These are phyloP conservation scores for Morella rubra DNA, from an alignment of 306 rosid genomes.

Conservation along the genomic window DNA sequence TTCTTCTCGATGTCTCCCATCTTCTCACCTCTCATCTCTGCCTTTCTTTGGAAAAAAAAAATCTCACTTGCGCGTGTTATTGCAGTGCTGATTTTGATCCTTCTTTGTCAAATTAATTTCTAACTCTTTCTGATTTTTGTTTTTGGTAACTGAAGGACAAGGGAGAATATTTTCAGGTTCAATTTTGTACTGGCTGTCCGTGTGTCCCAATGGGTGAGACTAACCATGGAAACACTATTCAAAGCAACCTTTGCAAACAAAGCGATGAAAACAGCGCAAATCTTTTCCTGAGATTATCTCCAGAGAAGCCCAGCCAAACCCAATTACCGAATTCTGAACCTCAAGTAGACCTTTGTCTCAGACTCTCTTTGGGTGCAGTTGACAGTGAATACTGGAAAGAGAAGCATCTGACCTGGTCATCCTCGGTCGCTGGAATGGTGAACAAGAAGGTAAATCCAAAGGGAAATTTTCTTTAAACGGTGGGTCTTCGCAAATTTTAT, in stretches of 20 bases:
- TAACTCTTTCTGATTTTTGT: neutral
- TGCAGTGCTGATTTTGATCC: neutral
- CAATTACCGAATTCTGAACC: conserved; percentile 10
- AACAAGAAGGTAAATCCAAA: conserved; percentile 4
- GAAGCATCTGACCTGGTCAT: conserved; percentile 18
- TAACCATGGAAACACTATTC: neutral
- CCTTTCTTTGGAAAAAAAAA: neutral
- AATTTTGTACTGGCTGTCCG: neutral
- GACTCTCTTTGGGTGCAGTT: conserved; percentile 41
- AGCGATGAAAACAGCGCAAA: conserved; percentile 18
- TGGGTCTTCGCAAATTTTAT: too few species aligned
- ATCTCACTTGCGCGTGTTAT: neutral
- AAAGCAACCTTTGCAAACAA: neutral
- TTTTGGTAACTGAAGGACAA: neutral
- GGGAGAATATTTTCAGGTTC: neutral
- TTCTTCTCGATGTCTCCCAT: neutral
- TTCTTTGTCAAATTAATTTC: neutral
- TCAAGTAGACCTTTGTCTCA: conserved; percentile 35
- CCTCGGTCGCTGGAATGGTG: conserved; percentile 27
- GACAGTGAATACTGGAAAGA: conserved; percentile 12
- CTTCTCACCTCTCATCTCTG: neutral
- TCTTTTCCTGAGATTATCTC: conserved; percentile 13
- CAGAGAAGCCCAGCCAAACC: neutral
- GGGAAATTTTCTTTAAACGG: too few species aligned
- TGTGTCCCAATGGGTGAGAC: conserved; percentile 19